Evolutionary conservation across 352 stramenopile genomes (phyloP).

Genomic region (Phytopythium ostracodes): DNA sequence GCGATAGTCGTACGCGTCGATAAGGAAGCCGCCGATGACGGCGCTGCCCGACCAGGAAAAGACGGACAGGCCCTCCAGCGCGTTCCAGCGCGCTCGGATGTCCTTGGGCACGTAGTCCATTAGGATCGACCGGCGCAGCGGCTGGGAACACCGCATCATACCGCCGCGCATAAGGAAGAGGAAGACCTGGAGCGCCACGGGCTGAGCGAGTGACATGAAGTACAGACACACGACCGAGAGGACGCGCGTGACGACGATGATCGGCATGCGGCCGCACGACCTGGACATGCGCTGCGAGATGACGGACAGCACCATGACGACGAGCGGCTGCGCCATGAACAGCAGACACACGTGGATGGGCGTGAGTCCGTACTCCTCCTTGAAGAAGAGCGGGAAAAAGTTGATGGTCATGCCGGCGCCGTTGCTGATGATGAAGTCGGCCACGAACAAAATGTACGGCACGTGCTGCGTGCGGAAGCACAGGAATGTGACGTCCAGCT

Average conservation of each 20-base stretch:
- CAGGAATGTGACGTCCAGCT: conserved; percentile 41
- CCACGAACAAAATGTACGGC: conserved; percentile 62
- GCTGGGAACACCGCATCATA: conserved; percentile 84
- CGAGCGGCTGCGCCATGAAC: conserved; percentile 61
- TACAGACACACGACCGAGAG: conserved; percentile 62
- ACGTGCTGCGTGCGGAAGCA: conserved; percentile 68
- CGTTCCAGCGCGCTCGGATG: conserved; percentile 74
- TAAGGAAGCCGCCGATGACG: conserved; percentile 72
- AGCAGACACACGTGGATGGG: conserved; percentile 68
- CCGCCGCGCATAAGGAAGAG: conserved; percentile 74
- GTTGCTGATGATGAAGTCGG: conserved; percentile 85
- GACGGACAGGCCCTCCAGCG: conserved; percentile 64
- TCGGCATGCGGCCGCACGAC: conserved; percentile 60
- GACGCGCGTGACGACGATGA: conserved; percentile 60
- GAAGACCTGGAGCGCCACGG: conserved; percentile 51
- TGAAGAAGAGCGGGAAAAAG: conserved; percentile 85
- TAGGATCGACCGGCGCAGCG: conserved; percentile 65
- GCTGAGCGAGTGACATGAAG: conserved; percentile 54
- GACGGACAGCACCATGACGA: conserved; percentile 68
- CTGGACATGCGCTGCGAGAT: conserved; percentile 45
- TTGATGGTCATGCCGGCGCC: conserved; percentile 82
- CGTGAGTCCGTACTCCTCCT: conserved; percentile 69
- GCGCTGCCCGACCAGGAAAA: conserved; percentile 80
- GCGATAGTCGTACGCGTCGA: conserved; percentile 75
- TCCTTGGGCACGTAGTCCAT: conserved; percentile 80